Evolutionary conservation across 768 basidiomycete species (phyloP), one percentile per base, ranked within the genome.

Genomic region (Sporobolomyces pararoseus): DNA sequence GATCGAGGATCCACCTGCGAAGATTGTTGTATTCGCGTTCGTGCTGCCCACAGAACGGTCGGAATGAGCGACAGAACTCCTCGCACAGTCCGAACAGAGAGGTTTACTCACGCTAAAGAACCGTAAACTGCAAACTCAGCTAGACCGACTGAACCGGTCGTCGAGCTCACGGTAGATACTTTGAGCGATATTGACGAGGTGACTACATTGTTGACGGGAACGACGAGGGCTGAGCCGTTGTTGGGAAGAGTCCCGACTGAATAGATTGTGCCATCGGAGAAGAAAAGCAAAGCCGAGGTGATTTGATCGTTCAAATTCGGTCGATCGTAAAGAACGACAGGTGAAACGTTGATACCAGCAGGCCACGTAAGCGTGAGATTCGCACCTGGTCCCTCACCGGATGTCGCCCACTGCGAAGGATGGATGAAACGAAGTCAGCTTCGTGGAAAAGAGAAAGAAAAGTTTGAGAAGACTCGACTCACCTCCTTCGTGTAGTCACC

Each of bases 271-370:
- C 61, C 67, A n/a, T 63, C 25, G 16, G 46, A 44, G 46, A 71
- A 61, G 35, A 34, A 4, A 21, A 66, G 47, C 4, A 44, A 3
- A 16, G 59, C 31, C 32, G 37, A 23, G 27, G 55, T 47, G 42
- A 63, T 52, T 27, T 70, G 63, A 46, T 70, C 69, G 60, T 51
- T 63, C 14, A 63, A 37, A 65, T 71, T 71, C 2, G 70, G 70
- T 14, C 70, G 70, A 32, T 71, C 70, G 34, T 25, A 64, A 16
- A 70, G 57, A n/a, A 64, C 68, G 55, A 70, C 37, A 3, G 50
- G 14, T 29, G 53, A 53, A n/a, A 63, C 49, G 21, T 50, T 63
- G 46, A 71, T 39, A 10, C 50, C 16, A 2, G 25, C 4, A 2
- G 55, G n/a, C 71, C 71, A 72, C 12, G 21, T 35, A 21, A 72